A percentile compares a stretch with the other conserved stretches of the same genome.
These are phyloP conservation scores for Castanea mollissima DNA, from an alignment of 306 rosid genomes.

Conservation along the genomic window DNA sequence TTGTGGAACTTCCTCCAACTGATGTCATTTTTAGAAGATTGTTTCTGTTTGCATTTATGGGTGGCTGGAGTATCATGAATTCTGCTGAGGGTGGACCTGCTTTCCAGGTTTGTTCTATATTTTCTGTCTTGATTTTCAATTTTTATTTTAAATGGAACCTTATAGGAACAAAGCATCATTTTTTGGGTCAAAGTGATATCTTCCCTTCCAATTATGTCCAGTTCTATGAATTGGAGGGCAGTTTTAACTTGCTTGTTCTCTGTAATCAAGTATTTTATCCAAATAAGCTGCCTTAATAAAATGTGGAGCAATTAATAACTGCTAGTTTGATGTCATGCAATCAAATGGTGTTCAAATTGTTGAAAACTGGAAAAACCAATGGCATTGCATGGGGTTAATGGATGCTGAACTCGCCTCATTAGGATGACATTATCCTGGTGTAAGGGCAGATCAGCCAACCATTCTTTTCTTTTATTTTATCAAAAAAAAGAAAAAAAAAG, in stretches of 20 bases:
- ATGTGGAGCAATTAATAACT: background rate
- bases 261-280: background rate
- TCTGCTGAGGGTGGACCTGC: conserved; percentile 99
- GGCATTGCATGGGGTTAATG: background rate
- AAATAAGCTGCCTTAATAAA: background rate
- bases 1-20: conserved; percentile 83
- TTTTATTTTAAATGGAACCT: background rate
- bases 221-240: background rate
- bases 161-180: background rate
- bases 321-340: background rate
- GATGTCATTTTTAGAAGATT: conserved; percentile 84
- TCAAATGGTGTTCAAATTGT: background rate
- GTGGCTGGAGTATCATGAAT: conserved; percentile 97
- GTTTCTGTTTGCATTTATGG: conserved; percentile 95
- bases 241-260: background rate
- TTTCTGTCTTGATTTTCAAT: background rate
- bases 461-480: background rate
- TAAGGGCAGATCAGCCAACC: background rate
- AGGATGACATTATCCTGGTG: background rate
- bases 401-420: background rate
- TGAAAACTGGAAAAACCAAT: background rate
- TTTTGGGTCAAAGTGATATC: background rate
- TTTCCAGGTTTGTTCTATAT: conserved; percentile 79
- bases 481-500: background rate
- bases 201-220: background rate